Evolutionary conservation across 1,139 yeast genomes (phyloP).

Genomic region (Geotrichum histeridarum): DNA sequence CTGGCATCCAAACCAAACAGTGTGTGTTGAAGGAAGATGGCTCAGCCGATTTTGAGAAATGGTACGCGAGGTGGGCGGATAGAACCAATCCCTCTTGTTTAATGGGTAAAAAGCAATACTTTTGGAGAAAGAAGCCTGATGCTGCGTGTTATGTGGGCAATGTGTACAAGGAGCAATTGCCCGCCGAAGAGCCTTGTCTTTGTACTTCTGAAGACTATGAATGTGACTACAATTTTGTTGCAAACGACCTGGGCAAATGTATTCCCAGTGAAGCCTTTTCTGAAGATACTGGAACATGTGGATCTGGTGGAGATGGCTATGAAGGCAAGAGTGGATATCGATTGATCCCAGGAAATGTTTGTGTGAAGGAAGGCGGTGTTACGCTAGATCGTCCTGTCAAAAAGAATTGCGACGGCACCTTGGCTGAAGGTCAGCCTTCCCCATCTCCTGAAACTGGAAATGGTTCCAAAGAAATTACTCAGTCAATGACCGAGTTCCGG

Average conservation of each 20-base stretch:
- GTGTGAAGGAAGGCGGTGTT: constrained; percentile 30
- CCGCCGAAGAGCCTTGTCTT: constrained; percentile 55
- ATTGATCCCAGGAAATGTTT: constrained; percentile 50
- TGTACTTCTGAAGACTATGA: constrained; percentile 69
- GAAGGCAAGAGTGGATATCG: constrained; percentile 35
- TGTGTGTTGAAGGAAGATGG: constrained; percentile 44
- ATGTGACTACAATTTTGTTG: constrained; percentile 57
- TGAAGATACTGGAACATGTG: constrained; percentile 22
- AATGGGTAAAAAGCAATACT: constrained; percentile 67
- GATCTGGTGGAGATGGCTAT: constrained; percentile 37
- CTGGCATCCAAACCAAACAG: constrained; percentile 45
- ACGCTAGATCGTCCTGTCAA: constrained; percentile 25
- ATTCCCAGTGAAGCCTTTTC: constrained; percentile 43
- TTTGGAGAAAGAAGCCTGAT: constrained; percentile 60
- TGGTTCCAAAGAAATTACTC: constrained; percentile 25
- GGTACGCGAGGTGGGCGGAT: constrained; percentile 55
- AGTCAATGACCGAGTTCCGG: constrained; percentile 30
- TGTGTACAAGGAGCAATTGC: constrained; percentile 54
- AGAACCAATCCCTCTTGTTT: constrained; percentile 54
- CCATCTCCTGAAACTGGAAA: constrained; percentile 27
- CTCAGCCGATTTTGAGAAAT: constrained; percentile 59
- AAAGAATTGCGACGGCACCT: constrained; percentile 22
- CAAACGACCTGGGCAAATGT: constrained; percentile 48
- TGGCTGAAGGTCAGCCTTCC: constrained; percentile 19
- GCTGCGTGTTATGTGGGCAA: constrained; percentile 66